Evolutionary conservation across 78 protist species (phyloP).

Genomic region (slime mould (Dictyostelium discoideum)): DNA sequence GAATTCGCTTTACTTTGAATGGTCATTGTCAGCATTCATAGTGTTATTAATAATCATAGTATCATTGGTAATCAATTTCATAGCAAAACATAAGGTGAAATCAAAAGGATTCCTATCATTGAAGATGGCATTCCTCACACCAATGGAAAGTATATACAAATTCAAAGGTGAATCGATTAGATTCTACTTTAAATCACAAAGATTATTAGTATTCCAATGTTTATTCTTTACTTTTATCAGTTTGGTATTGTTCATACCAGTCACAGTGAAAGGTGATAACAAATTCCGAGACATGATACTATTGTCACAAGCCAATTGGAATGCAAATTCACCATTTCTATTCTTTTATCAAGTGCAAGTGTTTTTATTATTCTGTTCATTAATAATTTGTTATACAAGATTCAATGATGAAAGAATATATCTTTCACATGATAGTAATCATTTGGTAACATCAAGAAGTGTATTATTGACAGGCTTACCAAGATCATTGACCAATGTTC

Average conservation of each 20-base stretch:
- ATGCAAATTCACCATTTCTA: slow-evolving; percentile 12
- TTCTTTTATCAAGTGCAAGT: slow-evolving; percentile 13
- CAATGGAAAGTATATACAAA: neutral
- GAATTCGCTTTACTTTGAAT: neutral
- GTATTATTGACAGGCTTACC: slow-evolving; percentile 52
- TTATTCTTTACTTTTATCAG: neutral
- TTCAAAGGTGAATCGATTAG: slow-evolving; percentile 10
- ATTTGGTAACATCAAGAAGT: slow-evolving; percentile 62
- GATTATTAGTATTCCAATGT: slow-evolving; percentile 3
- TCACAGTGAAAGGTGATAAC: slow-evolving; percentile 32
- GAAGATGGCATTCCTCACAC: neutral
- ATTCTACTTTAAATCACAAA: slow-evolving; percentile 23
- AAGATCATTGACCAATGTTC: slow-evolving; percentile 36
- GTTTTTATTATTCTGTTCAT: neutral
- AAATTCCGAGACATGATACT: neutral
- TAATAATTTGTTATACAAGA: slow-evolving; percentile 11
- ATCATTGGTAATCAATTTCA: neutral
- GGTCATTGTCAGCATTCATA: neutral
- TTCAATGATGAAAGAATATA: slow-evolving; percentile 60
- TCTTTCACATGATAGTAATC: slow-evolving; percentile 35
- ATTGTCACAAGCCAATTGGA: slow-evolving; percentile 68
- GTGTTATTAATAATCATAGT: neutral
- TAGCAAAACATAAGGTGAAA: neutral
- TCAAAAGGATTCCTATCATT: neutral
- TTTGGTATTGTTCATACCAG: neutral